Evolutionary conservation across 208 protist species (phyloP).

Genomic region (Trypanosoma conorhini): DNA sequence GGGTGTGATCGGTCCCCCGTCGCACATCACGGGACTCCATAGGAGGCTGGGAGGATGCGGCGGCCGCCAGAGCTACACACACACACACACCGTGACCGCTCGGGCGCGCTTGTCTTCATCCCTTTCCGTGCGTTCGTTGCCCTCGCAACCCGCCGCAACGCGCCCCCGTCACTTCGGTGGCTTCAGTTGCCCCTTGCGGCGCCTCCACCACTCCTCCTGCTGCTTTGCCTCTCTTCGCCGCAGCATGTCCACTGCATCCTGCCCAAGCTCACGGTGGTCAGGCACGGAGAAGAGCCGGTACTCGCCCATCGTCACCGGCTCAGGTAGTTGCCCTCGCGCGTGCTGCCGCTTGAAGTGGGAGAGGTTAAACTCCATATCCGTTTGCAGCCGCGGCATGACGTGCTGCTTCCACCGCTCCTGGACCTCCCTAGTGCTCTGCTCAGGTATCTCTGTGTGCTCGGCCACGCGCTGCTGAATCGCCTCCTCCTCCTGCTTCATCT

Average conservation of each 20-base stretch:
- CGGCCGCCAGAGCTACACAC: neutral
- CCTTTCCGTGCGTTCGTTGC: neutral
- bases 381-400: conserved; percentile 70
- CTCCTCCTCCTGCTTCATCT: conserved; percentile 81
- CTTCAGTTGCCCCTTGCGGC: conserved; percentile 72
- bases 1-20: neutral
- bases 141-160: neutral
- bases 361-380: conserved; percentile 80
- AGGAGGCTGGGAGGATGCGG: neutral
- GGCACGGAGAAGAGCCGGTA: conserved; percentile 81
- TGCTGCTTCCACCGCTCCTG: conserved; percentile 74
- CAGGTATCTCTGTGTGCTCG: conserved; percentile 58
- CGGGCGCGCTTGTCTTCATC: neutral
- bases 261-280: conserved; percentile 63
- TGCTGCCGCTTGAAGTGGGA: conserved; percentile 66
- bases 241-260: conserved; percentile 84
- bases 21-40: neutral
- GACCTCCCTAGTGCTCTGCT: conserved; percentile 57
- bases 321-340: conserved; percentile 28
- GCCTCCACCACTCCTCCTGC: conserved; percentile 76
- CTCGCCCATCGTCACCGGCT: conserved; percentile 50
- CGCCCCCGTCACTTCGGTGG: conserved; percentile 44
- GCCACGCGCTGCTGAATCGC: conserved; percentile 49
- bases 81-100: neutral
- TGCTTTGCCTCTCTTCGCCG: conserved; percentile 60